These are phyloP conservation scores for Zygotorulaspora mrakii DNA, from an alignment of 1,139 yeast species.

Conservation along the genomic window DNA sequence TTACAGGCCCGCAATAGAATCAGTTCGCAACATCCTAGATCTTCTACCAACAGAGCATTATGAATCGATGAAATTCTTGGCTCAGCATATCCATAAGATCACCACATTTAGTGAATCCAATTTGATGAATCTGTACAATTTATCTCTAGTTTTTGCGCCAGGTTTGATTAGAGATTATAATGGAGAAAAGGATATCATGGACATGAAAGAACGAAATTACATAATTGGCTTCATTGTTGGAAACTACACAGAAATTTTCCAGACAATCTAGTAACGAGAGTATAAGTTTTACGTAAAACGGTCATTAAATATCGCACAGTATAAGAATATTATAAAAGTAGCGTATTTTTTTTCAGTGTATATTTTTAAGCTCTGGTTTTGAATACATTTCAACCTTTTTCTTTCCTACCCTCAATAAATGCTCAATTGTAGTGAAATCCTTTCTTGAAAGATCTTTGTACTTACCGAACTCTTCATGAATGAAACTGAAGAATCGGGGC, in stretches of 20 bases:
- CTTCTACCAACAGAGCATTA: conserved; percentile 67
- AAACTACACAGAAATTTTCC: conserved; percentile 36
- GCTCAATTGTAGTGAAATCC: conserved; percentile 85
- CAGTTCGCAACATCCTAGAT: conserved; percentile 39
- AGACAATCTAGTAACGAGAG: neutral
- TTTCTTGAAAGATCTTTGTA: conserved; percentile 60
- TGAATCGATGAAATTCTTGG: conserved; percentile 51
- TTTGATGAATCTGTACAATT: conserved; percentile 75
- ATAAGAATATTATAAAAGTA: neutral
- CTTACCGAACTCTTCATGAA: conserved; percentile 59
- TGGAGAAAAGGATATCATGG: conserved; percentile 81
- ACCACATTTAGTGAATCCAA: conserved; percentile 48
- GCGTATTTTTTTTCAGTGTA: conserved; percentile 37
- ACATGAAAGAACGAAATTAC: conserved; percentile 79
- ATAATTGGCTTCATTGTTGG: conserved; percentile 73
- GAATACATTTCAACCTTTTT: conserved; percentile 71
- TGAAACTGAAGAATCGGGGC: conserved; percentile 37
- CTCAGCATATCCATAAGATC: conserved; percentile 62
- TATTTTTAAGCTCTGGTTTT: conserved; percentile 62
- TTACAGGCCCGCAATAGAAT: conserved; percentile 31
- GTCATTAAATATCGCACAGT: too few species aligned
- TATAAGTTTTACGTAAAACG: too few species aligned
- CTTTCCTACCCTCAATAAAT: conserved; percentile 71
- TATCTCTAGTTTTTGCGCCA: conserved; percentile 95
- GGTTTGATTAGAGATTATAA: conserved; percentile 77